Percentiles rank a stretch among this genome's conserved stretches.
phyloP scores from a whole-genome alignment of 768 basidiomycete species.

The Termitomyces sp. region DNA sequence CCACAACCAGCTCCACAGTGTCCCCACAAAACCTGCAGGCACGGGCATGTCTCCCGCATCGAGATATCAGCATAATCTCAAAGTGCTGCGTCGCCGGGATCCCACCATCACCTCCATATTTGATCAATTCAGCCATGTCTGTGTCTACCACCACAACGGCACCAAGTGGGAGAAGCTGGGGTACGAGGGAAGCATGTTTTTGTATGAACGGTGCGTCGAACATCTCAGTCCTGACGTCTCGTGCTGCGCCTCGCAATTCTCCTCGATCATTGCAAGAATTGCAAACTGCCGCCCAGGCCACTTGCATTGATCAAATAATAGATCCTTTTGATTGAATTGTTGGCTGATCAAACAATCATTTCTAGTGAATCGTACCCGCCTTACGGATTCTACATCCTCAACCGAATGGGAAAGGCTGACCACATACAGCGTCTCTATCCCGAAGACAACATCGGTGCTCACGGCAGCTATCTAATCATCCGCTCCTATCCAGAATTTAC shows the following conservation, averaged over 20 bases:
- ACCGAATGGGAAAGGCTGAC: constrained; percentile 76
- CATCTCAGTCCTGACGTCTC: background rate
- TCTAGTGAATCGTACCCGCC: constrained; percentile 69
- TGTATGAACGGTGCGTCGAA: constrained; percentile 70
- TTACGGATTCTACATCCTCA: constrained; percentile 82
- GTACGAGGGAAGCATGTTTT: constrained; percentile 84
- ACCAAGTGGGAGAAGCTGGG: constrained; percentile 80
- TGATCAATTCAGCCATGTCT: constrained; percentile 86
- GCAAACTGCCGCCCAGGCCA: too few species aligned
- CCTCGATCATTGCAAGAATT: background rate
- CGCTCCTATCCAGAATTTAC: constrained; percentile 72
- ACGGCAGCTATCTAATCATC: constrained; percentile 66
- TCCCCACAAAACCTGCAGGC: constrained; percentile 19
- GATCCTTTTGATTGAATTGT: background rate
- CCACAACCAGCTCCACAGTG: constrained; percentile 3
- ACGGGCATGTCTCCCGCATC: constrained; percentile 60
- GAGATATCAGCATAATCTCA: constrained; percentile 74
- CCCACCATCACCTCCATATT: constrained; percentile 76
- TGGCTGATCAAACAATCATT: constrained; percentile 8
- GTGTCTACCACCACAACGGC: constrained; percentile 71
- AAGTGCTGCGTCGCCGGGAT: constrained; percentile 72
- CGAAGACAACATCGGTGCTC: constrained; percentile 65
- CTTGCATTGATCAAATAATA: background rate
- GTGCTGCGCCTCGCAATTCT: background rate
- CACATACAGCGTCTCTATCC: constrained; percentile 71